Conservation (phyloP, 345 rosid species). For the Geranium rotundifolium region DNA sequence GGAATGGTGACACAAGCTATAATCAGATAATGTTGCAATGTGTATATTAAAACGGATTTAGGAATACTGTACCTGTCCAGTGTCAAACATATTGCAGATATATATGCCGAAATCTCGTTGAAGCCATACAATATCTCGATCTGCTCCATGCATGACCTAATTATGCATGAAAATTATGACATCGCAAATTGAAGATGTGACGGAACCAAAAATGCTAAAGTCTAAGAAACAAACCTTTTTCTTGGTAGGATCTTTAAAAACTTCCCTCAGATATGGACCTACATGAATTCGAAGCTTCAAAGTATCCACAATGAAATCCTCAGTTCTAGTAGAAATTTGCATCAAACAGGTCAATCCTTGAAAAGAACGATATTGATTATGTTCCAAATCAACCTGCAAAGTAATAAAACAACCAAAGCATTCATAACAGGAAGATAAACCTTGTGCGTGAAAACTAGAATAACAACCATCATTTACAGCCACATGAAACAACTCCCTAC, state of each 20-base stretch:
- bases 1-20: neutral
- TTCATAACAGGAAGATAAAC: neutral
- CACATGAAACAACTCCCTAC: neutral
- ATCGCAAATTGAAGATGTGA: conserved; percentile 12
- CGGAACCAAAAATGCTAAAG: conserved; percentile 1
- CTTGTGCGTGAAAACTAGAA: no score
- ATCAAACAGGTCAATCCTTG: conserved; percentile 96
- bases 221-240: conserved; percentile 51
- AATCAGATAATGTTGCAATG: neutral
- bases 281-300: conserved; percentile 76
- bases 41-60: neutral
- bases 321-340: conserved; percentile 91
- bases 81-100: conserved; percentile 88
- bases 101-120: conserved; percentile 97
- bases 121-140: conserved; percentile 88
- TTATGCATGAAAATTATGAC: conserved; percentile 21
- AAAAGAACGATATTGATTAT: conserved; percentile 89
- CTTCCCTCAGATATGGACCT: conserved; percentile 77
- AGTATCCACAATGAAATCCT: conserved; percentile 76
- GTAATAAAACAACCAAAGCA: conserved; percentile 2
- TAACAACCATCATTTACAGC: neutral
- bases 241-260: conserved; percentile 83
- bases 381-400: conserved; percentile 83
- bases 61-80: conserved; percentile 60
- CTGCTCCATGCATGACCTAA: conserved; percentile 99